A percentile compares a stretch with the other conserved stretches of the same genome.
These are phyloP conservation scores for Beta lomatogona DNA, from an alignment of 179 eudicot genomes.

Conservation along the genomic window DNA sequence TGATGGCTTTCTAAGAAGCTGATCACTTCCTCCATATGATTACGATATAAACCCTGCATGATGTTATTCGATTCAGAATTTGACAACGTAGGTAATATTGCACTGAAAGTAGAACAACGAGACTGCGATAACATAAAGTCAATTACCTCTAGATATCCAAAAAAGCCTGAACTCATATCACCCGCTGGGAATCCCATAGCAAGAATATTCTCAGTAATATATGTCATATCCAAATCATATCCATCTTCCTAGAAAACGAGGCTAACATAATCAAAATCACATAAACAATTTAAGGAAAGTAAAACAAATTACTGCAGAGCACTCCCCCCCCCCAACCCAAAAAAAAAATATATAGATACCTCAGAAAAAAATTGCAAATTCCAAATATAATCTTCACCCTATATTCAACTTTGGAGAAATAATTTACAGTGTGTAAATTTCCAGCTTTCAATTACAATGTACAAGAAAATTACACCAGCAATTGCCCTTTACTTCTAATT, in stretches of 20 bases:
- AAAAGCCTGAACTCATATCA: slow-evolving; percentile 94
- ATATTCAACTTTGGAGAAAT: not conserved
- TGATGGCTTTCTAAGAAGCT: slow-evolving; percentile 87
- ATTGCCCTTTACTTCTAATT: not conserved
- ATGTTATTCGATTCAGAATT: slow-evolving; percentile 3
- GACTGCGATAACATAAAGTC: not conserved
- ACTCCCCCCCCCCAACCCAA: not conserved
- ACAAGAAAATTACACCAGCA: not conserved
- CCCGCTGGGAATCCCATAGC: slow-evolving; percentile 99
- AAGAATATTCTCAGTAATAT: slow-evolving; percentile 90
- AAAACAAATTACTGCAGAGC: not conserved
- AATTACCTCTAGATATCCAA: slow-evolving; percentile 90
- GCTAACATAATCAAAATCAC: slow-evolving; percentile 10
- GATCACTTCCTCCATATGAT: slow-evolving; percentile 98
- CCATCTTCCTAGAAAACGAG: slow-evolving; percentile 72
- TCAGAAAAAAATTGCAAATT: not conserved
- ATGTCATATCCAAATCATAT: slow-evolving; percentile 94
- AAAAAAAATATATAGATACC: no score
- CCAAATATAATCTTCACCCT: not conserved
- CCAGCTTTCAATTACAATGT: not conserved
- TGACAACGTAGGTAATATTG: not conserved
- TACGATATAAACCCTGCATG: slow-evolving; percentile 86
- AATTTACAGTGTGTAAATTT: not conserved
- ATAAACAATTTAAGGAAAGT: not conserved
- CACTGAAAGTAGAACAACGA: slow-evolving; percentile 8